These are phyloP conservation scores for Roridomyces roridus DNA, from an alignment of 768 basidiomycete species.

Conservation along the genomic window DNA sequence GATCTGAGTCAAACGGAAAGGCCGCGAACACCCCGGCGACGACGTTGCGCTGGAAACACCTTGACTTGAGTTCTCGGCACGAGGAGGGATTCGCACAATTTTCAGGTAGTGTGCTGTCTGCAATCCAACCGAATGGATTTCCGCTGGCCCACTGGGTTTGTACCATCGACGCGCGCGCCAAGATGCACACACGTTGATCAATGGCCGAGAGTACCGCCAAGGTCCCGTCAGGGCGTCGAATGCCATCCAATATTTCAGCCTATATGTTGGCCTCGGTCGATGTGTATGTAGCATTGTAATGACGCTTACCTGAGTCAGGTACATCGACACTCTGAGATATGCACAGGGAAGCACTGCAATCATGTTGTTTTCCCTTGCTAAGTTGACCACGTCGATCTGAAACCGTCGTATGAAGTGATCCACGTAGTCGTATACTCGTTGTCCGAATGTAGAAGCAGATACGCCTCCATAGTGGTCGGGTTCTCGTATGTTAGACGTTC, in stretches of 20 bases:
- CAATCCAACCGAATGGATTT: conserved; percentile 10
- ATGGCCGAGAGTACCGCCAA: conserved; percentile 5
- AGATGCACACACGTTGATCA: conserved; percentile 14
- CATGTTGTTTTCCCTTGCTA: conserved; percentile 18
- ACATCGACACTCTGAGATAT: not conserved
- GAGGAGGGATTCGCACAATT: not conserved
- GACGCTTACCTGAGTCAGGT: not conserved
- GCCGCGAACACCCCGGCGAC: conserved; percentile 5
- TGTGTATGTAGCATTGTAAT: too few species aligned
- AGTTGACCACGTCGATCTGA: conserved; percentile 7
- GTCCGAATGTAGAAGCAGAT: conserved; percentile 7
- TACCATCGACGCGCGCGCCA: conserved; percentile 7
- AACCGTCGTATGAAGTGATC: conserved; percentile 5
- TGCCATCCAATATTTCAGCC: conserved; percentile 14
- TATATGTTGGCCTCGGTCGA: not conserved
- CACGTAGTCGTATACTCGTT: conserved; percentile 5
- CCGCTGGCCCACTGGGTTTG: conserved; percentile 13
- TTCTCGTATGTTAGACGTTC: conserved; percentile 17
- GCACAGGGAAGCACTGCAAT: not conserved
- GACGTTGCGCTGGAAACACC: not conserved
- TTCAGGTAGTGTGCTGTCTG: not conserved
- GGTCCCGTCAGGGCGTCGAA: conserved; percentile 9
- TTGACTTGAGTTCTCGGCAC: conserved; percentile 4
- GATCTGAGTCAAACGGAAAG: not conserved
- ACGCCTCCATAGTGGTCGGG: conserved; percentile 9